A percentile compares a stretch with the other conserved stretches of the same genome.
phyloP scores from a whole-genome alignment of 2,329 filamentous ascomycete species.

The Diaporthe citriasiana region DNA sequence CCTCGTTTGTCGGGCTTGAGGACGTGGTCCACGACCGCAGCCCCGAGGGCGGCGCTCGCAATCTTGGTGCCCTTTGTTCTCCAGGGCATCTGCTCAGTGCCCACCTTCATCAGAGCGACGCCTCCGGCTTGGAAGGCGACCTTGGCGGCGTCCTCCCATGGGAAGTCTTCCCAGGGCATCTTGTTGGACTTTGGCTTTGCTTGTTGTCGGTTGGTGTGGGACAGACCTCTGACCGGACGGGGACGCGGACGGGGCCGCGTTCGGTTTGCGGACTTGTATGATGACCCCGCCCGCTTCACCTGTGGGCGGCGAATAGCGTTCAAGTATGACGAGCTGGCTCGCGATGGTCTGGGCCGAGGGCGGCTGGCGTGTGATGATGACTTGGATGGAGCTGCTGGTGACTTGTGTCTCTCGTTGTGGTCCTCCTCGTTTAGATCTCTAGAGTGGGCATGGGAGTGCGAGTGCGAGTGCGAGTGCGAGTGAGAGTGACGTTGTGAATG shows the following conservation, averaged over 20 bases:
- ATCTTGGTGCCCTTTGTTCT: conserved; percentile 47
- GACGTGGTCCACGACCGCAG: conserved; percentile 49
- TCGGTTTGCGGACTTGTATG: conserved; percentile 18
- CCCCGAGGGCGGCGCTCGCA: conserved; percentile 48
- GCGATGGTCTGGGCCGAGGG: conserved; percentile 36
- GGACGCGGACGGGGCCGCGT: conserved; percentile 19
- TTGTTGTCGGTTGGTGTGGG: conserved; percentile 36
- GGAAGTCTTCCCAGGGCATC: conserved; percentile 36
- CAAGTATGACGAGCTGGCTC: conserved; percentile 40
- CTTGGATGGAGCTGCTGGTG: conserved; percentile 19
- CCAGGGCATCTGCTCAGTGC: conserved; percentile 45
- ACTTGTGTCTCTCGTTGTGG: conserved; percentile 4
- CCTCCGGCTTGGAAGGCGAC: conserved; percentile 47
- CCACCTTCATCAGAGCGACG: conserved; percentile 45
- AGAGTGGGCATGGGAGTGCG: conserved; percentile 30
- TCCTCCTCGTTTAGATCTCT: conserved; percentile 15
- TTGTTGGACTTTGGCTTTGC: conserved; percentile 29
- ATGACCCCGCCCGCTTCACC: conserved; percentile 38
- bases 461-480: not conserved
- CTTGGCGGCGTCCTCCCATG: conserved; percentile 44
- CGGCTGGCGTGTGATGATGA: conserved; percentile 11
- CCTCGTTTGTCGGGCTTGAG: conserved; percentile 45
- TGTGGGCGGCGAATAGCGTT: conserved; percentile 37
- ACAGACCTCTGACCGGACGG: conserved; percentile 22
- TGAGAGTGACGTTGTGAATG: conserved; percentile 23